Evolutionary conservation across 441 rosid species (phyloP).

Genomic region (Biscutella laevigata): DNA sequence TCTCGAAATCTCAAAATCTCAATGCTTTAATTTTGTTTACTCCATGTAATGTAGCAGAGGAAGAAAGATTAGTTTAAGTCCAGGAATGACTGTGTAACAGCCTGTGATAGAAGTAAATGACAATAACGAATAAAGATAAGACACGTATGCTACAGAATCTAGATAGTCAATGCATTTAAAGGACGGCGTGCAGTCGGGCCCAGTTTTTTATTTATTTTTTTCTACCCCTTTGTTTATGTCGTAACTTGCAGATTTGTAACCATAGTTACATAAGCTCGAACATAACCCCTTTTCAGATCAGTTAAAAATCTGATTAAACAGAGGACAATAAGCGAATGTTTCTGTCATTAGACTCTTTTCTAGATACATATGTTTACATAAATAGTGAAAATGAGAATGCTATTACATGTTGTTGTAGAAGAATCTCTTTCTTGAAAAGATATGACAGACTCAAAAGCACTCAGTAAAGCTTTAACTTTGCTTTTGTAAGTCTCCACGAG

Average conservation of each 20-base stretch:
- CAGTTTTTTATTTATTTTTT: constrained; percentile 4
- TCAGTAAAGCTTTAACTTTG: constrained; percentile 87
- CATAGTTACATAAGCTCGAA: not conserved
- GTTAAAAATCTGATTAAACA: not conserved
- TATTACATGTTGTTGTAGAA: constrained; percentile 22
- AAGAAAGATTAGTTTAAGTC: constrained; percentile 4
- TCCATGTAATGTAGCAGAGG: constrained; percentile 12
- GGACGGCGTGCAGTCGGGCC: constrained; percentile 19
- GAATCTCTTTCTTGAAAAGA: constrained; percentile 62
- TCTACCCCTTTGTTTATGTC: not conserved
- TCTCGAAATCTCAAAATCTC: not conserved
- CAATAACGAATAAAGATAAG: not conserved
- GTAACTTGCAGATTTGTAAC: not conserved
- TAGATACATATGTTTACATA: not conserved
- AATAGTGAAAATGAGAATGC: too few relatives aligned
- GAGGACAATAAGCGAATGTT: too few relatives aligned
- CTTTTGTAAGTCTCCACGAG: constrained; percentile 67
- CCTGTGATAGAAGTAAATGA: not conserved
- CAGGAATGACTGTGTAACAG: constrained; percentile 5
- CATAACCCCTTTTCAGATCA: not conserved
- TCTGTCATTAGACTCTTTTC: not conserved
- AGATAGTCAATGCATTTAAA: constrained; percentile 20
- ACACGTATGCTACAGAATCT: constrained; percentile 15
- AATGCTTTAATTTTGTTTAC: constrained; percentile 15
- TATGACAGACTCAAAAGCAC: constrained; percentile 90